Conservation (phyloP, 441 rosid species). For the Melastoma candidum region DNA sequence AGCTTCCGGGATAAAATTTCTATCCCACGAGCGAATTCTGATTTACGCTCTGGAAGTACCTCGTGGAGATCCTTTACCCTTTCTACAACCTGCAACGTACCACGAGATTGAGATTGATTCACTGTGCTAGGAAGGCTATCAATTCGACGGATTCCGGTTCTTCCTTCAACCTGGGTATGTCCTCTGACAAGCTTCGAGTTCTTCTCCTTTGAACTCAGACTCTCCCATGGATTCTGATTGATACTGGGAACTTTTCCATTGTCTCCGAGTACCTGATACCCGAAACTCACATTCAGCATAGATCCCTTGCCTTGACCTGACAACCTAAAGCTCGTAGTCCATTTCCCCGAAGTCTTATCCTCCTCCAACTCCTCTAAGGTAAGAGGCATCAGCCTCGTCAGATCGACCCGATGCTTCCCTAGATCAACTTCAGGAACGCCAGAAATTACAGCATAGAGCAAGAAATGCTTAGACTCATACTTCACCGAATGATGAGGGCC, state of each 20-base stretch:
- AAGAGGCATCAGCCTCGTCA: conserved; percentile 84
- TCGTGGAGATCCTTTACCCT: conserved; percentile 73
- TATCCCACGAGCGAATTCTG: conserved; percentile 33
- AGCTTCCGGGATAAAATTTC: conserved; percentile 33
- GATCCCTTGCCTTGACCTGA: conserved; percentile 77
- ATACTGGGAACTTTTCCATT: conserved; percentile 24
- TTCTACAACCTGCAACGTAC: conserved; percentile 27
- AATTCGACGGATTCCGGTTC: conserved; percentile 23
- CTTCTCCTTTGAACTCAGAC: conserved; percentile 30
- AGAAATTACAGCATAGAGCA: conserved; percentile 54
- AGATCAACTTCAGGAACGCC: conserved; percentile 64
- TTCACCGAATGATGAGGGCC: conserved; percentile 86
- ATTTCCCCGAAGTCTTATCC: conserved; percentile 79
- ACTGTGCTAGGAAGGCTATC: conserved; percentile 39
- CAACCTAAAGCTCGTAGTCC: conserved; percentile 88
- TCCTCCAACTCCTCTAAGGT: conserved; percentile 87
- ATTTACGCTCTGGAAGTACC: conserved; percentile 44
- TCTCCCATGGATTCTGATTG: conserved; percentile 26
- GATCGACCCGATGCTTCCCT: conserved; percentile 93
- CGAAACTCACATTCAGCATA: conserved; percentile 71
- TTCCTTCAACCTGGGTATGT: conserved; percentile 30
- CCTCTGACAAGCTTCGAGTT: conserved; percentile 21
- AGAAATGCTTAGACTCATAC: conserved; percentile 90
- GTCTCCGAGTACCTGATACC: conserved; percentile 65
- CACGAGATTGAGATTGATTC: conserved; percentile 19